phyloP scores from a whole-genome alignment of 768 basidiomycete genomes.

The Russula olivacea region DNA sequence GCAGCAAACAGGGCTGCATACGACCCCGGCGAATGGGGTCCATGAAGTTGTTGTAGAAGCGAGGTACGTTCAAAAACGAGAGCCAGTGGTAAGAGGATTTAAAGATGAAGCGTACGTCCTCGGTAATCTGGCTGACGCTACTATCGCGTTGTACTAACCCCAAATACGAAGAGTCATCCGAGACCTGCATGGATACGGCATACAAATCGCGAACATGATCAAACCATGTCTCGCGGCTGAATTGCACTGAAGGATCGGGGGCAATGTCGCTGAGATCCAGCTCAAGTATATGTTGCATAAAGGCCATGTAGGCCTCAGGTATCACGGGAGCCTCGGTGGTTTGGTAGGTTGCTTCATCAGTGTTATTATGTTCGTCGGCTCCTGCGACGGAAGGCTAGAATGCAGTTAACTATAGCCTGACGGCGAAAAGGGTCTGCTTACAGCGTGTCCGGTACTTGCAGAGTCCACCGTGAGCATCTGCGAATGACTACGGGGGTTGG shows the following conservation, averaged over 20 bases:
- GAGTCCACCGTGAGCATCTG: neutral
- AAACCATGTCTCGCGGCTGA: constrained; percentile 74
- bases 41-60: constrained; percentile 54
- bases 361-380: neutral
- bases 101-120: constrained; percentile 61
- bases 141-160: constrained; percentile 42
- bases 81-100: constrained; percentile 63
- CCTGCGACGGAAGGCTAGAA: neutral
- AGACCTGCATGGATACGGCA: constrained; percentile 17
- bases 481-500: neutral
- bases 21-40: constrained; percentile 47
- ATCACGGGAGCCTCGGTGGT: neutral
- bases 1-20: constrained; percentile 64
- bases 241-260: constrained; percentile 56
- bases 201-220: constrained; percentile 61
- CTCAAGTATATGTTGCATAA: constrained; percentile 5
- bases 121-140: constrained; percentile 41
- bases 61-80: constrained; percentile 66
- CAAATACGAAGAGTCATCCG: constrained; percentile 25
- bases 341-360: neutral
- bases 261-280: constrained; percentile 23
- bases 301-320: neutral
- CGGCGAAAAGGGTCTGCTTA: neutral
- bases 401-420: neutral
- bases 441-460: neutral